phyloP scores from a whole-genome alignment of 2,329 filamentous ascomycete genomes.

The Diaporthe eres region DNA sequence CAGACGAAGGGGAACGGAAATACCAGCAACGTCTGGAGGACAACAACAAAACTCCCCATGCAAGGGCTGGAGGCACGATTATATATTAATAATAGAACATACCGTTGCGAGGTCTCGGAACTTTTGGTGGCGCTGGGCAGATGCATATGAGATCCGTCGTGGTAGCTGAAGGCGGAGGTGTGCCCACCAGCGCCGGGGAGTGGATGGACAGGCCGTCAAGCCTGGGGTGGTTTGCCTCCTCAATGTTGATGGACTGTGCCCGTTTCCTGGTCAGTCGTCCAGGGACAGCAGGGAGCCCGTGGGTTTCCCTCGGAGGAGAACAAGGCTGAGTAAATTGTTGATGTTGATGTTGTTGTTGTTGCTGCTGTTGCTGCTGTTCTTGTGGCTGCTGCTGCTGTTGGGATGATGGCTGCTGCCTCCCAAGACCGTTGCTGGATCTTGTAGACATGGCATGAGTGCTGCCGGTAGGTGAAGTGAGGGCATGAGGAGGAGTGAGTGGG shows the following conservation, averaged over 20 bases:
- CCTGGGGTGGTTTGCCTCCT: slow-evolving; percentile 58
- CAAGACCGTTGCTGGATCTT: slow-evolving; percentile 42
- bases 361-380: not conserved
- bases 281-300: slow-evolving; percentile 26
- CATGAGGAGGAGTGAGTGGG: slow-evolving; percentile 39
- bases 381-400: slow-evolving; percentile 25
- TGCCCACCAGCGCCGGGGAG: slow-evolving; percentile 50
- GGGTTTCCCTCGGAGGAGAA: slow-evolving; percentile 20
- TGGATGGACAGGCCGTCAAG: slow-evolving; percentile 53
- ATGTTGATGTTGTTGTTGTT: not conserved
- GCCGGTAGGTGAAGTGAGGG: slow-evolving; percentile 36
- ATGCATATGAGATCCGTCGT: slow-evolving; percentile 65
- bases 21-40: slow-evolving; percentile 29
- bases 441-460: slow-evolving; percentile 43
- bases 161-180: slow-evolving; percentile 42
- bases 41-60: slow-evolving; percentile 35
- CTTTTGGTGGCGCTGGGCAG: slow-evolving; percentile 69
- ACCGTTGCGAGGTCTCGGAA: slow-evolving; percentile 73
- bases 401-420: slow-evolving; percentile 37
- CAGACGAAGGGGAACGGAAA: slow-evolving; percentile 31
- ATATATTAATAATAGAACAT: slow-evolving; percentile 50
- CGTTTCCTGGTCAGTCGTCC: slow-evolving; percentile 56
- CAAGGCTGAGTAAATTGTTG: not conserved
- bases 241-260: slow-evolving; percentile 60
- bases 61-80: slow-evolving; percentile 38